A percentile compares a stretch with the other conserved stretches of the same genome.
Conservation (phyloP, 352 stramenopile species). For the Thalassiosira hispida region DNA sequence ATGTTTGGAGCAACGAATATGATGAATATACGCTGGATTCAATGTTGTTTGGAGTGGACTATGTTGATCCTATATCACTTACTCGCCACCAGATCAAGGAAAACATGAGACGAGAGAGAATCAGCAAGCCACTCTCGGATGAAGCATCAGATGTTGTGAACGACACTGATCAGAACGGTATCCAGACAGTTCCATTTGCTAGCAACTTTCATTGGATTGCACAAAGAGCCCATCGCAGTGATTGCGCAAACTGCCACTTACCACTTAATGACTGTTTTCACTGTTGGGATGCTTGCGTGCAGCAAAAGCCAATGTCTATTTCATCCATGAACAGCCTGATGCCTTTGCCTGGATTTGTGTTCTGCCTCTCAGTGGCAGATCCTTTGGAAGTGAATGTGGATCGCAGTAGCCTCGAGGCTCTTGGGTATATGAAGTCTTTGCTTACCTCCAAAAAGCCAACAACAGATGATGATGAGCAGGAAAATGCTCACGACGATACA, state of each 20-base stretch:
- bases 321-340: constrained; percentile 41
- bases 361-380: constrained; percentile 68
- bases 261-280: constrained; percentile 46
- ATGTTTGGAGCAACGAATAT: constrained; percentile 52
- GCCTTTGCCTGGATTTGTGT: constrained; percentile 74
- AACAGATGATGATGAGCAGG: constrained; percentile 4
- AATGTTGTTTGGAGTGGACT: constrained; percentile 74
- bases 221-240: constrained; percentile 27
- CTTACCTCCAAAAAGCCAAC: constrained; percentile 40
- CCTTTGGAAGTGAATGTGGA: constrained; percentile 82
- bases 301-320: not conserved
- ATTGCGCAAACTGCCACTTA: constrained; percentile 27
- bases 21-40: constrained; percentile 74
- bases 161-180: constrained; percentile 38
- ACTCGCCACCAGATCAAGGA: constrained; percentile 47
- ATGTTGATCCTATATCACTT: constrained; percentile 52
- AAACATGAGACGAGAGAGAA: constrained; percentile 25
- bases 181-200: constrained; percentile 48
- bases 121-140: not conserved
- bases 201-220: constrained; percentile 63
- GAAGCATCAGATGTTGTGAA: constrained; percentile 2
- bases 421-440: constrained; percentile 62
- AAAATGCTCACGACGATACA: constrained; percentile 1
- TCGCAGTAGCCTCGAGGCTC: constrained; percentile 52
- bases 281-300: constrained; percentile 37